phyloP scores from a whole-genome alignment of 805 yeast species.

The Yamadazyma akitaensis region DNA sequence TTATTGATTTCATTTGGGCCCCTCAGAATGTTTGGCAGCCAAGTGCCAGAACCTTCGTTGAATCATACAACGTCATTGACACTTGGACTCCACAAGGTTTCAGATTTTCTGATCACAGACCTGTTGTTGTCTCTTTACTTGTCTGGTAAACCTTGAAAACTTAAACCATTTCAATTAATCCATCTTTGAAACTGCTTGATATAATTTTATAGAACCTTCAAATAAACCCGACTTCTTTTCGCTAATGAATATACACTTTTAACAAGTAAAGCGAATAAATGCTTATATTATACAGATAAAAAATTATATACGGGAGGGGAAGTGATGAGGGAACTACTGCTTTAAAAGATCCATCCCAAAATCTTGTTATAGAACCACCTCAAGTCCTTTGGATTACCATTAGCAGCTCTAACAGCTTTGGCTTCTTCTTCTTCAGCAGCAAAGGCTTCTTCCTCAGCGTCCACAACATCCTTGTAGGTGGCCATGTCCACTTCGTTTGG shows the following conservation, averaged over 20 bases:
- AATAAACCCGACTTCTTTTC: neutral
- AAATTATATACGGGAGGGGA: too few species aligned
- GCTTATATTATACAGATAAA: slow-evolving; percentile 4
- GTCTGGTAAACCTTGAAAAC: neutral
- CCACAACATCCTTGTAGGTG: slow-evolving; percentile 54
- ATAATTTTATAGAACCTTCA: neutral
- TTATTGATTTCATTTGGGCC: slow-evolving; percentile 40
- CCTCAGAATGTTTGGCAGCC: slow-evolving; percentile 23
- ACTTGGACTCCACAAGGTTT: slow-evolving; percentile 29
- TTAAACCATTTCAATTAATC: too few species aligned
- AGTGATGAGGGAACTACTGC: neutral
- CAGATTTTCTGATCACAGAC: slow-evolving; percentile 48
- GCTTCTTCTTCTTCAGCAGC: slow-evolving; percentile 31
- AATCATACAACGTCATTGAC: slow-evolving; percentile 30
- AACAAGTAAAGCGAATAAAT: too few species aligned
- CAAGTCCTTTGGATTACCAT: slow-evolving; percentile 40
- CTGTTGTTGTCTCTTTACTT: slow-evolving; percentile 22
- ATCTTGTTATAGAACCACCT: slow-evolving; percentile 49
- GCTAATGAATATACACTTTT: neutral
- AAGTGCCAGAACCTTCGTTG: slow-evolving; percentile 16
- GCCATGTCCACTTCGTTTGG: slow-evolving; percentile 60
- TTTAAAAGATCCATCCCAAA: slow-evolving; percentile 48
- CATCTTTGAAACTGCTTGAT: neutral
- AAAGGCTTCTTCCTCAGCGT: slow-evolving; percentile 47
- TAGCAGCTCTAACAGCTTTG: slow-evolving; percentile 37